phyloP scores from a whole-genome alignment of 345 rosid genomes.

The Excoecaria agallocha region DNA sequence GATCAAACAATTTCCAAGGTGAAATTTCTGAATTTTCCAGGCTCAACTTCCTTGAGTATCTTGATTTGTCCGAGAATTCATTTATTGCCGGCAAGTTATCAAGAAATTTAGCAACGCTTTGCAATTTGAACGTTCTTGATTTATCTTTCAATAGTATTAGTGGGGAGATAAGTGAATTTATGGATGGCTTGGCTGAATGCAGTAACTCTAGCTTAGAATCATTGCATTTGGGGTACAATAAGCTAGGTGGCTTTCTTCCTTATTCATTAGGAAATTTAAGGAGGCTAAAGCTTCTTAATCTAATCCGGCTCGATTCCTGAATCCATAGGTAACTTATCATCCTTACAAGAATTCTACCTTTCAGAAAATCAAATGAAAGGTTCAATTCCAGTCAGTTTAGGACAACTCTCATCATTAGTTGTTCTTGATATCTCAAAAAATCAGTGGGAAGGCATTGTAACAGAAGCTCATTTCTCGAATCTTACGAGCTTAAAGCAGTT shows the following conservation, averaged over 20 bases:
- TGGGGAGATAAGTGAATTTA: slow-evolving; percentile 13
- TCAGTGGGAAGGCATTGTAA: slow-evolving; percentile 13
- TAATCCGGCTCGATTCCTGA: neutral
- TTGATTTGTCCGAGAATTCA: slow-evolving; percentile 15
- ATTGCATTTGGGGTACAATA: slow-evolving; percentile 22
- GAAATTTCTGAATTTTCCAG: slow-evolving; percentile 7
- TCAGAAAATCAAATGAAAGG: slow-evolving; percentile 21
- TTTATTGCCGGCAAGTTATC: neutral
- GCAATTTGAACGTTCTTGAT: slow-evolving; percentile 15
- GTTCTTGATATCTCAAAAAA: slow-evolving; percentile 13
- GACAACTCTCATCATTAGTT: slow-evolving; percentile 17
- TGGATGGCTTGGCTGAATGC: slow-evolving; percentile 16
- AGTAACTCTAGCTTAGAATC: slow-evolving; percentile 17
- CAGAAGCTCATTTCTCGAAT: slow-evolving; percentile 25
- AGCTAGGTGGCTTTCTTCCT: slow-evolving; percentile 18
- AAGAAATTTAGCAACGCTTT: slow-evolving; percentile 12
- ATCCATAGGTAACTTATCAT: neutral
- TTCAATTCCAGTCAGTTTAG: slow-evolving; percentile 22
- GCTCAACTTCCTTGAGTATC: slow-evolving; percentile 4
- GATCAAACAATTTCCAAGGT: slow-evolving; percentile 16
- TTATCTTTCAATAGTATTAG: slow-evolving; percentile 16
- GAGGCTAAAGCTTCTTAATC: slow-evolving; percentile 1
- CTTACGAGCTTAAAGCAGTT: slow-evolving; percentile 19
- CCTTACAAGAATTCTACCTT: neutral
- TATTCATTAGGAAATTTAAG: slow-evolving; percentile 16